Evolutionary conservation across 139 green algal species (phyloP).

Genomic region (Penium margaritaceum): DNA sequence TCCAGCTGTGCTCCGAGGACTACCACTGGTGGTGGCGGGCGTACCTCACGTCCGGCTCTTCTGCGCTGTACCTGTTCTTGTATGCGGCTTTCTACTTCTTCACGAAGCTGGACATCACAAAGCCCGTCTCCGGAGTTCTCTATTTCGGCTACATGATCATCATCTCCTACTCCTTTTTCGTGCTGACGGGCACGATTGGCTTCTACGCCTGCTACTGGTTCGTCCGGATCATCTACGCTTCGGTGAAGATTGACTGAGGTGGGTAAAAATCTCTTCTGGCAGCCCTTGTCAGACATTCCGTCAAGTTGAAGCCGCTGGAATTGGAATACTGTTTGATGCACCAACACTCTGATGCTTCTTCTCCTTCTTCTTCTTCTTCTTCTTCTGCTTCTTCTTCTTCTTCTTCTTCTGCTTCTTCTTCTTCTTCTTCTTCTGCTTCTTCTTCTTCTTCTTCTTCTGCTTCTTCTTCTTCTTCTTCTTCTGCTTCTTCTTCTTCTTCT

Average conservation of each 20-base stretch:
- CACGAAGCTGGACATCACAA: constrained; percentile 91
- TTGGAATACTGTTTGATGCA: no score
- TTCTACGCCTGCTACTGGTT: constrained; percentile 90
- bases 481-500: no score
- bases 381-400: no score
- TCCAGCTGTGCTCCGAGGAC: constrained; percentile 76
- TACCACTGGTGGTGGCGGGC: constrained; percentile 94
- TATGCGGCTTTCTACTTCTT: constrained; percentile 96
- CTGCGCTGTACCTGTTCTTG: constrained; percentile 88
- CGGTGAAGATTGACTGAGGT: constrained; percentile 93
- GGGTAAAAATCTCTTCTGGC: no score
- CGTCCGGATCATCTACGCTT: constrained; percentile 75
- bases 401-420: no score
- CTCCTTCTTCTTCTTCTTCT: no score
- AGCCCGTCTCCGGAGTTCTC: constrained; percentile 74
- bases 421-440: no score
- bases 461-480: no score
- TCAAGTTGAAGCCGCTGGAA: no score
- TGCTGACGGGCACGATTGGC: constrained; percentile 82
- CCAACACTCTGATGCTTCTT: no score
- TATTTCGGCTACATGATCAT: constrained; percentile 96
- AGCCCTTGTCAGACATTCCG: no score
- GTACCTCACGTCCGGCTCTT: constrained; percentile 84
- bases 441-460: no score
- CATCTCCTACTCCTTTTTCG: constrained; percentile 77